Evolutionary conservation across 192 early-diverging fungal genomes (phyloP), one percentile per base, ranked within the genome.

Genomic region (Fimicolochytrium jonesii): DNA sequence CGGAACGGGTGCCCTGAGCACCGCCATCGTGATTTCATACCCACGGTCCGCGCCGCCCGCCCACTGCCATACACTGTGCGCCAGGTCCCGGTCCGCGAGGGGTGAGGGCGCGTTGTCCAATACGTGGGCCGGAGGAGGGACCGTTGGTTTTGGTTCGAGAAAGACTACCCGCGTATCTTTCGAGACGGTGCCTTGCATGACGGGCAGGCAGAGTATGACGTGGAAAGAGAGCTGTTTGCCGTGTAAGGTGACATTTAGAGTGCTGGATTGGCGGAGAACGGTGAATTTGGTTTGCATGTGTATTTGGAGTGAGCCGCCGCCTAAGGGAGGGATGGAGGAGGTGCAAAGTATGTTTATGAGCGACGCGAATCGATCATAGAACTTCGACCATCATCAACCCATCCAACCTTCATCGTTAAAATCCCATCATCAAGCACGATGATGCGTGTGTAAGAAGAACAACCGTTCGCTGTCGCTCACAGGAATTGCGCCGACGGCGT

Each of bases 161-260:
- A 39, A 85, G 28, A 85, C 79, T 9, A 89, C 57, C 23, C 71
- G 68, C 1, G 87, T 87, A 15, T 64, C 65, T 22, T 68, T 71
- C 10, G 69, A 65, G 33, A 88, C 70, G 30, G 74, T 67, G 2
- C 87, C 87, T 66, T 89, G 87, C 6, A 87, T 64, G 2, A 88
- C 85, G 0, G 87, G 86, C 60, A 74, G 79, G 49, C 76, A 72
- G 78, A 82, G 82, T 31, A 89, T 50, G 1, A 85, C 78, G 25
- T 76, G 69, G 59, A 67, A 79, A 0, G 26, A 23, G 23, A 63
- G 9, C 11, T 34, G 50, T 11, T 69, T 13, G 4, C 34, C 17
- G 13, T 17, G 1, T 18, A 31, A 55, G 13, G 67, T 56, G 39
- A 80, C 54, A 18, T 6, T 35, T 15, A 18, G 30, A 1, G 29